Conservation (phyloP, 2,329 filamentous ascomycete species). For the Neurospora crassa region DNA sequence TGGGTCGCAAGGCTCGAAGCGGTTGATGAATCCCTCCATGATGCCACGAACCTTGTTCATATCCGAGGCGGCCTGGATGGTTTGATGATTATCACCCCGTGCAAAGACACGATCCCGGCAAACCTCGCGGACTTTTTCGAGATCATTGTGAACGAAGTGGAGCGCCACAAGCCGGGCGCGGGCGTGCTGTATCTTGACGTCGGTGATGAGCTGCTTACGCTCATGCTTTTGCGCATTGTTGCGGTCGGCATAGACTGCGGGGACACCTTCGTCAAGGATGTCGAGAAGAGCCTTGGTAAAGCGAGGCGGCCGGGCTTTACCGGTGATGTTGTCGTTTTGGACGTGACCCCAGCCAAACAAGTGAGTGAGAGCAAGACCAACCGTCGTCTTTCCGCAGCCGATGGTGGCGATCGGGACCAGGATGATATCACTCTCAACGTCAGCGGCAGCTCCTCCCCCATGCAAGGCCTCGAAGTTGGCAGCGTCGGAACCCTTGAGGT, state of each 20-base stretch:
- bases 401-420: constrained; percentile 89
- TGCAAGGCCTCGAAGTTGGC: constrained; percentile 61
- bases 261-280: constrained; percentile 46
- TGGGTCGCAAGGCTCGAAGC: constrained; percentile 71
- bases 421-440: constrained; percentile 59
- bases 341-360: constrained; percentile 88
- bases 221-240: constrained; percentile 91
- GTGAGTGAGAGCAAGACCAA: constrained; percentile 70
- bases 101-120: constrained; percentile 71
- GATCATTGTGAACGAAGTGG: constrained; percentile 76
- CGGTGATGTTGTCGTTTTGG: constrained; percentile 89
- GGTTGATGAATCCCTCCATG: constrained; percentile 86
- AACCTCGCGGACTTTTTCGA: constrained; percentile 62
- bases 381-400: constrained; percentile 92
- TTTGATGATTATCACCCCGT: constrained; percentile 94
- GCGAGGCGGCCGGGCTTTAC: constrained; percentile 63
- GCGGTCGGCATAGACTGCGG: constrained; percentile 79
- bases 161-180: constrained; percentile 70
- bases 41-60: constrained; percentile 70
- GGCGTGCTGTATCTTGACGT: constrained; percentile 55
- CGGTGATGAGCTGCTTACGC: constrained; percentile 75
- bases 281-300: constrained; percentile 66
- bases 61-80: constrained; percentile 77
- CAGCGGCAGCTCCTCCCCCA: constrained; percentile 37
- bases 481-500: constrained; percentile 80